Percentiles rank a stretch among this genome's conserved stretches.
These are phyloP conservation scores for Parasitella parasitica DNA, from an alignment of 371 early-diverging fungal species.

Conservation along the genomic window DNA sequence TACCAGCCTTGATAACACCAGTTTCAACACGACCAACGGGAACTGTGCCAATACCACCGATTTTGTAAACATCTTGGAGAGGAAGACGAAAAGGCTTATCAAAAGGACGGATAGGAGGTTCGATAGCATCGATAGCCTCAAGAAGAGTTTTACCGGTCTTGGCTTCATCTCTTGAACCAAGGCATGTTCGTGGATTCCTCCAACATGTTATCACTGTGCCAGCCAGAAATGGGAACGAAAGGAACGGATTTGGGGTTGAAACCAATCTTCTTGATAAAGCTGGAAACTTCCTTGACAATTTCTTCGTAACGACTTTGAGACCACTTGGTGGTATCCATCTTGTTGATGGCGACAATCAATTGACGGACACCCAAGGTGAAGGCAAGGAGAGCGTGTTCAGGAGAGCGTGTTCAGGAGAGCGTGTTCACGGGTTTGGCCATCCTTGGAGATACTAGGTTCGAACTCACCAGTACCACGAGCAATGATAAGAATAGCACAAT, in stretches of 20 bases:
- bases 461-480: conserved; percentile 96
- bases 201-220: conserved; percentile 98
- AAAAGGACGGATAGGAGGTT: conserved; percentile 88
- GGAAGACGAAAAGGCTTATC: conserved; percentile 98
- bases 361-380: conserved; percentile 97
- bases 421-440: conserved; percentile 99
- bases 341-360: conserved; percentile 98
- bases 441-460: conserved; percentile 98
- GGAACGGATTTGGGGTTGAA: conserved; percentile 91
- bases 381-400: conserved; percentile 99
- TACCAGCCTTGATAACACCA: conserved; percentile 89
- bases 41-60: conserved; percentile 96
- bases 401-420: conserved; percentile 98
- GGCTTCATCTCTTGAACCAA: conserved; percentile 95
- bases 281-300: conserved; percentile 92
- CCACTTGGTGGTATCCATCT: conserved; percentile 98
- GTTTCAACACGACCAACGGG: conserved; percentile 98
- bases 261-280: conserved; percentile 95
- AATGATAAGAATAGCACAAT: conserved; percentile 96
- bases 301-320: conserved; percentile 92
- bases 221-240: conserved; percentile 97
- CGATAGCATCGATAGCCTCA: conserved; percentile 93
- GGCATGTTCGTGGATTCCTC: conserved; percentile 91
- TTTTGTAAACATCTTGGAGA: conserved; percentile 97
- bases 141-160: conserved; percentile 88